Evolutionary conservation across 2,329 filamentous ascomycete genomes (phyloP).

Genomic region (Ilyonectria robusta): DNA sequence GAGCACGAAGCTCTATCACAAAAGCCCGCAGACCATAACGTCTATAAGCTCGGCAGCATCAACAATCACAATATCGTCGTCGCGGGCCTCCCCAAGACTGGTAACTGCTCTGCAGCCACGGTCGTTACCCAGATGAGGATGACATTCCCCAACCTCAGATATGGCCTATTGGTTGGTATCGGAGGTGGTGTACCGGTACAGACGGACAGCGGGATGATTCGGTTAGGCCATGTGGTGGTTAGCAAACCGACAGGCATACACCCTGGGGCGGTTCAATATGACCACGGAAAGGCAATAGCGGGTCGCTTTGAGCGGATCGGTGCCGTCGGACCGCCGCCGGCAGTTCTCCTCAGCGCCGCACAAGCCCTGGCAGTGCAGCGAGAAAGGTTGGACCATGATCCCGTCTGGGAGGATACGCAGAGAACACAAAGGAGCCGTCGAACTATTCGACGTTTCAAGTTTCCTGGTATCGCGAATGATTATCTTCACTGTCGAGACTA

Average conservation of each 20-base stretch:
- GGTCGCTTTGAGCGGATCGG: slow-evolving; percentile 39
- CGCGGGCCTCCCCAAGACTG: slow-evolving; percentile 49
- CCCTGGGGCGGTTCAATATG: slow-evolving; percentile 38
- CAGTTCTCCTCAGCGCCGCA: slow-evolving; percentile 35
- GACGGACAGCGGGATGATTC: slow-evolving; percentile 38
- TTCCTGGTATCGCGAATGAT: slow-evolving; percentile 26
- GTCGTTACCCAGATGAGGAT: slow-evolving; percentile 52
- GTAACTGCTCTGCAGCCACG: slow-evolving; percentile 49
- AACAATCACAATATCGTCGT: slow-evolving; percentile 52
- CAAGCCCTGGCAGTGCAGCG: slow-evolving; percentile 25
- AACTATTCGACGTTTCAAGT: slow-evolving; percentile 19
- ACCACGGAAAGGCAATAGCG: slow-evolving; percentile 36
- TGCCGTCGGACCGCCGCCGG: slow-evolving; percentile 25
- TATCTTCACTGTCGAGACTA: slow-evolving; percentile 27
- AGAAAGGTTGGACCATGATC: slow-evolving; percentile 15
- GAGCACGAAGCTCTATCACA: slow-evolving; percentile 33
- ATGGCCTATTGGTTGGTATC: slow-evolving; percentile 43
- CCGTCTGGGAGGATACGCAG: slow-evolving; percentile 20
- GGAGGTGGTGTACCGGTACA: slow-evolving; percentile 40
- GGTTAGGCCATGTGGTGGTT: slow-evolving; percentile 44
- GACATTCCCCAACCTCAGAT: slow-evolving; percentile 50
- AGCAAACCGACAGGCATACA: slow-evolving; percentile 34
- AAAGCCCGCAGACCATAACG: slow-evolving; percentile 28
- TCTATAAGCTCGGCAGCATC: slow-evolving; percentile 50
- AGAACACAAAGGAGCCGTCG: slow-evolving; percentile 16